Conservation (phyloP, 192 early-diverging fungal species). For the Gonapodya sp. region DNA sequence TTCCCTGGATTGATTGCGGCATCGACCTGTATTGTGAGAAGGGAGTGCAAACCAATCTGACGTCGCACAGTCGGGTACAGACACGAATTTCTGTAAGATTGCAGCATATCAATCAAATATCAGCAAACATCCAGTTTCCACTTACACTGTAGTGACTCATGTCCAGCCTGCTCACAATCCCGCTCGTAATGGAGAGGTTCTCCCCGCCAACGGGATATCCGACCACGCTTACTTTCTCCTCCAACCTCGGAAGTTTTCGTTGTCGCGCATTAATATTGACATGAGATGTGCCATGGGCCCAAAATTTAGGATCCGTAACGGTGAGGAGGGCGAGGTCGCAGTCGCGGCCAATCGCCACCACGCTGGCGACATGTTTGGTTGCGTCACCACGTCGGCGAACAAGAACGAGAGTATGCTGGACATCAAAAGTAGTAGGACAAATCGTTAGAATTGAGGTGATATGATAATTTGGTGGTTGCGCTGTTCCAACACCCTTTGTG, state of each 20-base stretch:
- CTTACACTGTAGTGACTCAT: conserved; percentile 1
- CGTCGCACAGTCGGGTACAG: too few relatives aligned
- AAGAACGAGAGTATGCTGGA: not conserved
- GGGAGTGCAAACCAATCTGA: not conserved
- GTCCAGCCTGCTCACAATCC: conserved; percentile 1
- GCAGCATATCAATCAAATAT: not conserved
- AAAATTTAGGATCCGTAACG: not conserved
- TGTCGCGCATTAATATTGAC: not conserved
- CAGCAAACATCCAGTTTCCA: too few relatives aligned
- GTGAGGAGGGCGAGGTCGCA: conserved; percentile 7
- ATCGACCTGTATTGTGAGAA: conserved; percentile 2
- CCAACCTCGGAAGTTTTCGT: conserved; percentile 1
- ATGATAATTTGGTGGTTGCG: too few relatives aligned
- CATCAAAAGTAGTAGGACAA: not conserved
- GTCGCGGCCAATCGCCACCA: conserved; percentile 7
- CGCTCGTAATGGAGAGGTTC: conserved; percentile 6
- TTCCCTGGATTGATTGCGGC: conserved; percentile 6
- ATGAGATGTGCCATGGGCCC: not conserved
- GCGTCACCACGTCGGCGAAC: conserved; percentile 3
- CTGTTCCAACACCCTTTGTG: too few relatives aligned
- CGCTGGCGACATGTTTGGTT: not conserved
- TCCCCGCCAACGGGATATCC: conserved; percentile 10
- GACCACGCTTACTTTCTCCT: not conserved
- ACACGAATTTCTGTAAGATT: not conserved
- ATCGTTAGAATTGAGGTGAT: not conserved